Evolutionary conservation across 2,329 filamentous ascomycete species (phyloP).

Genomic region (Atkinsonella texensis): DNA sequence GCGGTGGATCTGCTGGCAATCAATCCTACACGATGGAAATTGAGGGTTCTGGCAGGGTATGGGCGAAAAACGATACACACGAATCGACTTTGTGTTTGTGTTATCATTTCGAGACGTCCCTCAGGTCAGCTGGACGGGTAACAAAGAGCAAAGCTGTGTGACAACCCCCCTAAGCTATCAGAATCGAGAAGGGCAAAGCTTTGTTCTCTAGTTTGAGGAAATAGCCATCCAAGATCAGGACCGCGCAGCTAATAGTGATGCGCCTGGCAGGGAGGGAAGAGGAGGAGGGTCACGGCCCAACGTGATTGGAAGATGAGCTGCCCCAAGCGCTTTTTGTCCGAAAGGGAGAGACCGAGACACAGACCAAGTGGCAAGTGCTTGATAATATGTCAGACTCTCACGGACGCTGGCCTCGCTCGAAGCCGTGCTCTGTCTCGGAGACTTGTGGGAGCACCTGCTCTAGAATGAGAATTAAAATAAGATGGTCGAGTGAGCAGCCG

Average conservation of each 20-base stretch:
- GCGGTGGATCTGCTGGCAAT: too few species aligned
- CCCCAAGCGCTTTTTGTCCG: neutral
- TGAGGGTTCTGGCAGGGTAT: neutral
- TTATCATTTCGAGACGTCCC: neutral
- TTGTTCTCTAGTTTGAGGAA: neutral
- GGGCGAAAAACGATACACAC: neutral
- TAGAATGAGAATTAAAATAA: neutral
- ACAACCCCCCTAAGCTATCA: neutral
- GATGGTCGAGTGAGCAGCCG: neutral
- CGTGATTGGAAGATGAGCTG: neutral
- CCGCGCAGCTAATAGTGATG: neutral
- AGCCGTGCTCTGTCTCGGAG: neutral
- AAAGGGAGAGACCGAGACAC: neutral
- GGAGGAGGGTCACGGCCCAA: neutral
- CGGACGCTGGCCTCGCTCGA: neutral
- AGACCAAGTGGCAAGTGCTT: neutral
- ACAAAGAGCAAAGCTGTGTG: neutral
- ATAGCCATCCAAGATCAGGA: neutral
- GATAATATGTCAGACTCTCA: neutral
- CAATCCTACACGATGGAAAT: neutral
- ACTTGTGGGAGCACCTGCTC: too few species aligned
- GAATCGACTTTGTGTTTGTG: neutral
- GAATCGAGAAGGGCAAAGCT: neutral
- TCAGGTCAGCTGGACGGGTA: neutral
- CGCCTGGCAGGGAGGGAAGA: neutral